phyloP scores from a whole-genome alignment of 2,329 filamentous ascomycete genomes.

The Sclerotinia trifoliorum region DNA sequence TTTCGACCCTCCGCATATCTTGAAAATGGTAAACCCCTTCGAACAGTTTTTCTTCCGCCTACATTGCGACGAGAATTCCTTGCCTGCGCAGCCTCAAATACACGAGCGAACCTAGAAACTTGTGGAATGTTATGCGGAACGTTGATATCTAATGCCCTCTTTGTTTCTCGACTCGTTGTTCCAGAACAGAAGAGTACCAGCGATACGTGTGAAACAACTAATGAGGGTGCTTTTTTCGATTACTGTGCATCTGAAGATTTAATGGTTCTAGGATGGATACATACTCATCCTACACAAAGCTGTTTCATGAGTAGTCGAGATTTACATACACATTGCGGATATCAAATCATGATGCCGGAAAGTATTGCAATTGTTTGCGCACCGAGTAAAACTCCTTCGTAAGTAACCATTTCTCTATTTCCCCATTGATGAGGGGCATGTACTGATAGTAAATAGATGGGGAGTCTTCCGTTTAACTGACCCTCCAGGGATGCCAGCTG shows the following conservation, averaged over 20 bases:
- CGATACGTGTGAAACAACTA: slow-evolving; percentile 92
- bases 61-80: slow-evolving; percentile 74
- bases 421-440: neutral
- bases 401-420: slow-evolving; percentile 42
- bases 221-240: slow-evolving; percentile 81
- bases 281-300: slow-evolving; percentile 93
- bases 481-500: slow-evolving; percentile 83
- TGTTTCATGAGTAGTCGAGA: slow-evolving; percentile 98
- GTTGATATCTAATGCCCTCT: slow-evolving; percentile 87
- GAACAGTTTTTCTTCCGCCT: slow-evolving; percentile 82
- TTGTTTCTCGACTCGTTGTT: slow-evolving; percentile 84
- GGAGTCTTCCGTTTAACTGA: slow-evolving; percentile 92
- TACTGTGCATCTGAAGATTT: slow-evolving; percentile 57
- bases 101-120: slow-evolving; percentile 79
- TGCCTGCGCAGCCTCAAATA: slow-evolving; percentile 72
- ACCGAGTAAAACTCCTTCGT: slow-evolving; percentile 75
- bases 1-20: slow-evolving; percentile 85
- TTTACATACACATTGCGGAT: slow-evolving; percentile 88
- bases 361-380: slow-evolving; percentile 97
- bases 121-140: slow-evolving; percentile 93
- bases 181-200: slow-evolving; percentile 86
- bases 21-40: slow-evolving; percentile 82
- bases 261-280: slow-evolving; percentile 68
- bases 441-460: slow-evolving; percentile 54
- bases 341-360: slow-evolving; percentile 95